Percentiles rank a stretch among this genome's conserved stretches.
Evolutionary conservation across 148 eudicot genomes (phyloP).

Genomic region (Amaranthus hypochondriacus): DNA sequence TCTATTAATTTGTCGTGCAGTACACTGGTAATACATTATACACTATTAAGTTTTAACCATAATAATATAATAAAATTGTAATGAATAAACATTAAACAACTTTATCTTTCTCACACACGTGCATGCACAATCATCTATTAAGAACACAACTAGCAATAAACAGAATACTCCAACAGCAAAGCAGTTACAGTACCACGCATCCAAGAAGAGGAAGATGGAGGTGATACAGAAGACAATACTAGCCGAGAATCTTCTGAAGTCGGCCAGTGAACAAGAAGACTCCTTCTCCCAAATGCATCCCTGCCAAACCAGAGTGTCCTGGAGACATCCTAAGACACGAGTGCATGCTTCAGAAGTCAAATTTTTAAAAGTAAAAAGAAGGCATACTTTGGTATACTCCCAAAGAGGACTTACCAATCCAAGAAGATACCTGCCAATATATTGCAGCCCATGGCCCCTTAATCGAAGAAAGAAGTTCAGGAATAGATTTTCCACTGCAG

Average conservation of each 20-base stretch:
- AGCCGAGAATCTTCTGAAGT: constrained; percentile 55
- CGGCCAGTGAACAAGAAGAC: constrained; percentile 97
- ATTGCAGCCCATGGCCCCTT: constrained; percentile 95
- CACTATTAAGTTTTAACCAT: too few relatives aligned
- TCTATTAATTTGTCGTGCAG: neutral
- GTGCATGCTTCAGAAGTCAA: constrained; percentile 8
- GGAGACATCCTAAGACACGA: constrained; percentile 47
- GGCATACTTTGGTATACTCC: constrained; percentile 9
- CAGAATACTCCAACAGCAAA: neutral
- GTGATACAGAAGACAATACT: constrained; percentile 78
- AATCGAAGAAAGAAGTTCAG: constrained; percentile 72
- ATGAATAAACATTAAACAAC: too few relatives aligned
- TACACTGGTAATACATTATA: too few relatives aligned
- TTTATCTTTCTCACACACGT: too few relatives aligned
- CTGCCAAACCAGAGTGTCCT: constrained; percentile 88
- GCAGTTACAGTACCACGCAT: constrained; percentile 29
- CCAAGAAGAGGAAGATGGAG: constrained; percentile 32
- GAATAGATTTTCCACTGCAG: constrained; percentile 43
- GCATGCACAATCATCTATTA: neutral
- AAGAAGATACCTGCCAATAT: constrained; percentile 95
- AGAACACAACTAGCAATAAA: neutral
- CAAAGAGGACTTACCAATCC: constrained; percentile 55
- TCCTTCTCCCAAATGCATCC: constrained; percentile 93
- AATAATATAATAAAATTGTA: too few relatives aligned
- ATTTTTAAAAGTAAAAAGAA: neutral